Base-by-base conservation (phyloP, 2,329 filamentous ascomycete genomes). In the Colletotrichum musicola region DNA sequence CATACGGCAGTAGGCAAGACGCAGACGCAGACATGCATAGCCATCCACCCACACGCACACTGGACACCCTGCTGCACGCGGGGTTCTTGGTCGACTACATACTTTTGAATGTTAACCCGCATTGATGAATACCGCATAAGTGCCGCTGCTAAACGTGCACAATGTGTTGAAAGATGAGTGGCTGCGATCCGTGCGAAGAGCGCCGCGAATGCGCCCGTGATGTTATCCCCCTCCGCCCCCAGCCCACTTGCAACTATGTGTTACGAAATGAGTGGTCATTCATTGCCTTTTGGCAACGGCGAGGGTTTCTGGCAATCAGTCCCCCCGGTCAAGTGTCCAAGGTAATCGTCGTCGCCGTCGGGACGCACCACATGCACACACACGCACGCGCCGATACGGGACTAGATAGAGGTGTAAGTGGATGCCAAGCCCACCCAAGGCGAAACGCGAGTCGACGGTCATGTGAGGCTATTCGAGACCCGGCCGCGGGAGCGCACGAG, bases 391-490 rank as follows among this genome's bases (percentile, higher is more conserved):
- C 30, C 30, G 30, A 35, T 35, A 35, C 4, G n/a, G 9, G 30
- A 35, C 30, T 35, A 0, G 30, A n/a, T n/a, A 35, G n/a, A 3
- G 2, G 16, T 60, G 30, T 35, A 35, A 35, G 30, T 35, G 27
- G 53, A 54, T 53, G 64, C 51, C 64, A 57, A 64, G 51, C 18
- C 30, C 4, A n/a, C 30, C 64, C 16, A 47, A 54, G 38, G 53
- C 65, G 65, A 68, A 68, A 68, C 65, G 62, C 54, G 40, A 49
- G 38, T 18, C 6, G 22, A 30, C 46, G 42, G 62, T 65, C 65
- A 68, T 55, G 65, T 64, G 65, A 64, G 54, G 40, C 4, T 25
- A 55, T 60, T 55, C 40, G 61, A 68, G 61, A 60, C 65, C 35
- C 30, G 27, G 42, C 35, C 27, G 35, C 6, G 30, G 40, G 18